Percentiles rank a stretch among this genome's conserved stretches.
Evolutionary conservation across 306 rosid genomes (phyloP).

Genomic region (Medicago truncatula): MtrunA17r5.0-ANR NC_053049.1:33815001-33815500

Average conservation of each 20-base stretch:
- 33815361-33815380: not conserved
- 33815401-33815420: constrained; percentile 92
- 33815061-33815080: no score
- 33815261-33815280: constrained; percentile 14
- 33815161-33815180: no score
- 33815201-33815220: no score
- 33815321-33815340: constrained; percentile 1
- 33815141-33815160: not conserved
- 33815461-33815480: constrained; percentile 97
- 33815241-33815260: constrained; percentile 36
- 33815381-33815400: constrained; percentile 26
- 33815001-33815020: no score
- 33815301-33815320: not conserved
- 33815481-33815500: constrained; percentile 95
- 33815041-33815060: no score
- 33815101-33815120: no score
- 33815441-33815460: constrained; percentile 93
- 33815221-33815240: constrained; percentile 55
- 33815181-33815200: no score
- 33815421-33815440: constrained; percentile 92
- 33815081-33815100: no score
- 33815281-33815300: constrained; percentile 36
- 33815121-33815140: constrained; percentile 40
- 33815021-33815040: no score
- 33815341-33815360: constrained; percentile 13